Evolutionary conservation across 768 basidiomycete species (phyloP), one percentile per base, ranked within the genome.

Genomic region (Leucocoprinus birnbaumii): DNA sequence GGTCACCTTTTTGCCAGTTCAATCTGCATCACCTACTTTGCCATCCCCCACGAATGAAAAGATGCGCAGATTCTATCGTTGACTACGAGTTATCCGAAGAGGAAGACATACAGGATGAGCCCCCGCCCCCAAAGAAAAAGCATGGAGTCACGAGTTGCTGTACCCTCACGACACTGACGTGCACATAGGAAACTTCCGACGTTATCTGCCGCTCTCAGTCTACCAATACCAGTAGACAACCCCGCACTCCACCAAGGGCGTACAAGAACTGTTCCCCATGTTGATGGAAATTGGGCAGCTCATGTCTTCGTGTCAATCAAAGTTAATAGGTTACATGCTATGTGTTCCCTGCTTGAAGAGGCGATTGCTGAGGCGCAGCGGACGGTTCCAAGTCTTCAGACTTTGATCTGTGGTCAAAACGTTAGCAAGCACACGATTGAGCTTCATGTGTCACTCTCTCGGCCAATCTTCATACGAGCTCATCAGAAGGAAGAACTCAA

Each of bases 191-290:
- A 82, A 66, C 72, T 91, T 2, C 89, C 89, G 0, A 53, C 75
- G 16, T 73, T 91, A 22, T 73, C 85, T 0, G 60, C 77, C 16
- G 74, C 76, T 34, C 65, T 91, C 45, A 63, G 70, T 2, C 62
- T 74, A 3, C 64, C 77, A 42, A 66, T 61, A 1, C 91, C 87
- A 0, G 65, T 80, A 4, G 91, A 94, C 65, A 73, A 91, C 62
- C 93, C 94, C 2, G 71, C 84, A 2, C 71, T 83, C 14, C 94
- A 97, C 66, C 93, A 95, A 73, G 95, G 95, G 13, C 82, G 94
- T 26, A 75, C 74, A 45, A 83, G 95, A 26, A 75, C 84, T 0
- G 76, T 74, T 1, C 91, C 92, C 2, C 91, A 92, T 64, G 84
- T 93, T 3, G 88, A 92, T 11, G 95, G 95, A 0, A 93, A 95